Base-by-base conservation (phyloP, 106 monocot species). In the Alisma plantagoaquatica region DNA sequence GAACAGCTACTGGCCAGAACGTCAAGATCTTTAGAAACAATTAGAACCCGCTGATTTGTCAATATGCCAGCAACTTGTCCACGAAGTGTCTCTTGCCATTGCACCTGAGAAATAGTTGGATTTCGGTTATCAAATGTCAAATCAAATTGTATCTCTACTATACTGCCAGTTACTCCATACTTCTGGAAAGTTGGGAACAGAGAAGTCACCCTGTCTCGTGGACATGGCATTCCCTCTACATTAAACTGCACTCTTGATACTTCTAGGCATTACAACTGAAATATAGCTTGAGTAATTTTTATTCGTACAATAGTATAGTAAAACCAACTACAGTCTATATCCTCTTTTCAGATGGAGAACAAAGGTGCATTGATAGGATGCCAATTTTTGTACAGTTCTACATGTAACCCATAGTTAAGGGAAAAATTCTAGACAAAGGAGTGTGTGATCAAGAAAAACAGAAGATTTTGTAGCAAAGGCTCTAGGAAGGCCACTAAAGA, bases 51-150 rank as follows among this genome's bases (percentile, higher is more conserved):
- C 11, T 76, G 73, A 42, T 57, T 90, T 18, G 96, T 98, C 56
- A 98, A 53, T 74, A 98, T 76, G 59, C 96, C 96, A 49, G 89
- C 96, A 79, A 98, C 85, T 62, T 81, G 68, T 22, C 96, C 96
- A 71, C 85, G 77, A 29, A 79, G 65, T 27, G 89, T 98, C 49
- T 73, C 89, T 77, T 98, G 96, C 96, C 96, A 98, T 28, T 70
- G 73, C 56, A 98, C 85, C 96, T 98, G 67, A 21, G 49, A 68
- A 56, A 45, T n/a, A n/a, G n/a, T 28, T 43, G 19, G 50, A 47
- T 14, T 41, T 46, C 21, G 38, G 38, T 17, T 12, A 46, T 46
- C 46, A 41, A 41, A 16, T 16, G 16, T 41, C 41, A 11, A 41
- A 16, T 43, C 3, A 16, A 43, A 18, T 14, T 2, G 43, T n/a